Evolutionary conservation across 208 protist species (phyloP), one percentile per base, ranked within the genome.

Genomic region (Angomonas desouzai): DNA sequence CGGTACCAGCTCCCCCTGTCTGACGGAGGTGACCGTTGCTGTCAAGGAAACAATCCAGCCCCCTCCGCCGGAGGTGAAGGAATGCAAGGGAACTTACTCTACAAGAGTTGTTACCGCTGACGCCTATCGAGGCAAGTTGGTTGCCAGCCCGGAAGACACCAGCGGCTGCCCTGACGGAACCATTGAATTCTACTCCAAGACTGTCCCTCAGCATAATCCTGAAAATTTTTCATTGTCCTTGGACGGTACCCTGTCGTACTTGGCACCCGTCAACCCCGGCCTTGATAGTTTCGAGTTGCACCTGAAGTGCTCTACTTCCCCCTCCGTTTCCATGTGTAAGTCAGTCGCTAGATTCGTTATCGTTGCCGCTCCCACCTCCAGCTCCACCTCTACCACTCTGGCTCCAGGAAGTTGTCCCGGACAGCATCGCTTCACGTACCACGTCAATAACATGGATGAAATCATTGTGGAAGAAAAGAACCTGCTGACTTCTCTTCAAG

Each of bases 11-110:
- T 53, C 66, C 27, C 33, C 59, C 1, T 91, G 85, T 48, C 27
- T 33, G 49, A 48, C 74, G 32, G 57, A 68, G 3, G 74, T 87
- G 69, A 56, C 49, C 27, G 67, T 74, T 7, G 40, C 71, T 6
- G 76, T 78, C n/a, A 16, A 55, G 28, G 43, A 68, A 45, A n/a
- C 62, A 13, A 16, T 23, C 49, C 38, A 20, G 56, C 25, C 10
- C n/a, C 59, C 55, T 55, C 28, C 51, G 2, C 23, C 49, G 7
- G 13, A n/a, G 23, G 43, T 57, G 13, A 43, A 57, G 6, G 62
- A 58, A 28, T 79, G 73, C 56, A 62, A 47, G 36, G 57, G 16
- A 13, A 22, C 33, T 18, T 77, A 74, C 34, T 47, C 33, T 13
- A 78, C 67, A 28, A 29, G 32, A 9, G 38, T 62, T n/a, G 48